Percentiles rank a stretch among this genome's conserved stretches.
Evolutionary conservation across 352 stramenopile genomes (phyloP).

Genomic region (Phytophthora chlamydospora): DNA sequence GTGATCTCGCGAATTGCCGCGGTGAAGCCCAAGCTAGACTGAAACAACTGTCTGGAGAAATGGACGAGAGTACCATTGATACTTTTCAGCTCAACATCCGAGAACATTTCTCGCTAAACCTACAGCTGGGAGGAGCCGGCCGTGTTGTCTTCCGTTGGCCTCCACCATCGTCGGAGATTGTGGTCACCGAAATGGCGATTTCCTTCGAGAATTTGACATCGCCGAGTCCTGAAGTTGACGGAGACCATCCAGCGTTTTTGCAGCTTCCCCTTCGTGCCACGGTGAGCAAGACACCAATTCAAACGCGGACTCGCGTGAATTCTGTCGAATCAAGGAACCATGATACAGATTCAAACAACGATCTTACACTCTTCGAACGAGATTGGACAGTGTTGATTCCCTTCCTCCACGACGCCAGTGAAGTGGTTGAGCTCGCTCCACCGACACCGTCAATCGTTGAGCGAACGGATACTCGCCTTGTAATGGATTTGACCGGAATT

Average conservation of each 20-base stretch:
- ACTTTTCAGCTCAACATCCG: constrained; percentile 25
- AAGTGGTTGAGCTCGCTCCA: constrained; percentile 6
- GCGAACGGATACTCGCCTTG: constrained; percentile 23
- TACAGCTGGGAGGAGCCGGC: constrained; percentile 12
- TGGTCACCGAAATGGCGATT: constrained; percentile 13
- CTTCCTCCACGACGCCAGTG: constrained; percentile 15
- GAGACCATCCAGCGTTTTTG: constrained; percentile 12
- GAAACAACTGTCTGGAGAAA: neutral
- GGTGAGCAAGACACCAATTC: constrained; percentile 23
- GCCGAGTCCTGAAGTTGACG: neutral
- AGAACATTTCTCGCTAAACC: constrained; percentile 22
- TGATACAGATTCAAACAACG: neutral
- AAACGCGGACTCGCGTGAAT: constrained; percentile 37
- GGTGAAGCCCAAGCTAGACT: constrained; percentile 9
- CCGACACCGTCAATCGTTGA: constrained; percentile 17
- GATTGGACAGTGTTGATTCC: constrained; percentile 28
- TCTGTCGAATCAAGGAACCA: constrained; percentile 1
- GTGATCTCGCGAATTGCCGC: constrained; percentile 17
- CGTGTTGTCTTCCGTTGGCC: constrained; percentile 28
- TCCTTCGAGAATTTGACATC: constrained; percentile 5
- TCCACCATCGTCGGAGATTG: constrained; percentile 7
- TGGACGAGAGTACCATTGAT: constrained; percentile 3
- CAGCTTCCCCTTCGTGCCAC: constrained; percentile 4
- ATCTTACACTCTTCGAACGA: constrained; percentile 8
- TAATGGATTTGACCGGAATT: constrained; percentile 18